Evolutionary conservation across 495 filamentous ascomycete species (phyloP).

Genomic region (Jackrogersella multiformis): DNA sequence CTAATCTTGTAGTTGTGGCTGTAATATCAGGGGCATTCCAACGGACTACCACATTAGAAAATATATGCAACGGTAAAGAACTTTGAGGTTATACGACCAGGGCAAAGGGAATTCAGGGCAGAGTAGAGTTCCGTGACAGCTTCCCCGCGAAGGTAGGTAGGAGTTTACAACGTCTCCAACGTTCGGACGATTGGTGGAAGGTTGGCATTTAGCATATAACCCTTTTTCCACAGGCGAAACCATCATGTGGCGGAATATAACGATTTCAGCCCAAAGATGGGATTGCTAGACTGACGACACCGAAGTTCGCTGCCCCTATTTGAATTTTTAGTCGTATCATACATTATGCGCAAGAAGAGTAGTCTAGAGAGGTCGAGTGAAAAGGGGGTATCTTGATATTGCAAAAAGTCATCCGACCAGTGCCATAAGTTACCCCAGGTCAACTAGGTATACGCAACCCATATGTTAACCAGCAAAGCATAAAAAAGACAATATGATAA

Average conservation of each 20-base stretch:
- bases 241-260: slow-evolving; percentile 2
- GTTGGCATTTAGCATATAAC: slow-evolving; percentile 17
- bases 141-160: neutral
- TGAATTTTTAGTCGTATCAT: neutral
- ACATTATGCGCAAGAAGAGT: neutral
- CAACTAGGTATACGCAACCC: neutral
- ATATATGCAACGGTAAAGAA: neutral
- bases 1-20: neutral
- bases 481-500: neutral
- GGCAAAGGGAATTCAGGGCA: neutral
- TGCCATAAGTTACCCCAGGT: neutral
- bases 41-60: slow-evolving; percentile 11
- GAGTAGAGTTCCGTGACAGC: slow-evolving; percentile 2
- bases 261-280: neutral
- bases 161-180: neutral
- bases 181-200: slow-evolving; percentile 20
- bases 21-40: neutral
- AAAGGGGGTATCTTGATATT: slow-evolving; percentile 24
- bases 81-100: neutral
- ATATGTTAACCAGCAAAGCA: too few species aligned
- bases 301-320: neutral
- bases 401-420: neutral
- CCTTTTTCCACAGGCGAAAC: slow-evolving; percentile 5
- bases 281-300: neutral
- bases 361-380: too few species aligned